phyloP scores from a whole-genome alignment of 139 green algal genomes.

The Pseudopediastrum boryanum region DNA sequence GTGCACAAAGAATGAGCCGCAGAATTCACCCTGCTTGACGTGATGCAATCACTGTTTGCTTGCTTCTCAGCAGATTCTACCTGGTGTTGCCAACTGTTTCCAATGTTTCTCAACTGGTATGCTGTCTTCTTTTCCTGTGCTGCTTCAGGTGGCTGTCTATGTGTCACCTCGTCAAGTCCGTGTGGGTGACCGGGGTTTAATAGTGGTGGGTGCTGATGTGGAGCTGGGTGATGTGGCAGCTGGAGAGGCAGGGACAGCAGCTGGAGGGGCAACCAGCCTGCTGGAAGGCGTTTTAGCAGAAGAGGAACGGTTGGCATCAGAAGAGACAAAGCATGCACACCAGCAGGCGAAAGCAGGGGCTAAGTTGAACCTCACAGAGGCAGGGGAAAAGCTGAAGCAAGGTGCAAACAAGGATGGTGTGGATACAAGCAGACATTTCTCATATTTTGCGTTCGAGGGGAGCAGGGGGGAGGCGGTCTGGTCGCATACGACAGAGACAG shows the following conservation, averaged over 20 bases:
- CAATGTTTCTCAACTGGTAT: too few relatives aligned
- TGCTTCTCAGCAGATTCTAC: too few relatives aligned
- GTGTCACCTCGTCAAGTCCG: constrained; percentile 73
- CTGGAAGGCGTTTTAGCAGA: constrained; percentile 51
- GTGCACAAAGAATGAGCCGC: too few relatives aligned
- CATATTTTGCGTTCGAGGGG: constrained; percentile 91
- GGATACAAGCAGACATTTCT: constrained; percentile 82
- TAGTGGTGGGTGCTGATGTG: constrained; percentile 80
- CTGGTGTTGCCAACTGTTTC: too few relatives aligned
- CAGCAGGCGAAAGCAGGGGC: background rate
- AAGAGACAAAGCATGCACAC: constrained; percentile 20
- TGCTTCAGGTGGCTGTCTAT: constrained; percentile 83
- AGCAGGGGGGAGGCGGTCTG: constrained; percentile 72
- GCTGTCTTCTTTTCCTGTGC: too few relatives aligned
- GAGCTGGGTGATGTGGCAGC: constrained; percentile 46
- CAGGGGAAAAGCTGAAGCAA: constrained; percentile 24
- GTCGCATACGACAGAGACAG: constrained; percentile 70
- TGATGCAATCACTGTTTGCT: too few relatives aligned
- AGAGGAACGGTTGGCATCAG: constrained; percentile 42
- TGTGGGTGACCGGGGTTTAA: constrained; percentile 72
- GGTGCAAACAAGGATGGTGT: constrained; percentile 34
- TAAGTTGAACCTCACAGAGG: background rate
- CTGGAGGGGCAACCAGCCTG: background rate
- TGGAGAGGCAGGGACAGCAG: constrained; percentile 12
- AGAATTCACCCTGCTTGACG: too few relatives aligned